Base-by-base conservation (phyloP, 257 asterid species). In the Fraxinus excelsior region DNA sequence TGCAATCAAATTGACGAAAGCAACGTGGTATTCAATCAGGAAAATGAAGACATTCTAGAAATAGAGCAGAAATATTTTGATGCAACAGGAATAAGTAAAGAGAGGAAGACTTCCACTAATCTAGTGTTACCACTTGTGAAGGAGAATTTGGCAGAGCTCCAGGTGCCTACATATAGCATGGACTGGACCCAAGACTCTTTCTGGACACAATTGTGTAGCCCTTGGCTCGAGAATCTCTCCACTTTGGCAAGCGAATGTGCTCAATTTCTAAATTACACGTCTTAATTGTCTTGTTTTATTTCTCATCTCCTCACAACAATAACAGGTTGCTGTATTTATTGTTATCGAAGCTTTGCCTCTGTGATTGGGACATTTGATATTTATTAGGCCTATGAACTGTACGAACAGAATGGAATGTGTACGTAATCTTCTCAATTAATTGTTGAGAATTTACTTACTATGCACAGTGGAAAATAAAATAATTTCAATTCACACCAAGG, bases 101-200 rank as follows among this genome's bases (percentile, higher is more conserved):
- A 34, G 10, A 74, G 69, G 21, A 76, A 77, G 71, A 46, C 5
- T 14, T 73, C 79, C 28, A 73, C 74, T 8, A 80, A 75, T 62
- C 56, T 80, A 7, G 68, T 74, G 4, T 71, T 88, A 40, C 82
- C 83, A 14, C n/a, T 13, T 21, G 91, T 82, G 25, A 56, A 70
- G 34, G 82, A 29, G 34, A 80, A 28, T 26, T 26, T 87, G 74
- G 77, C 70, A n/a, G 90, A 91, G 58, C 87, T 91, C 18, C 90
- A 89, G 77, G 74, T 87, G 72, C 89, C 94, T 7, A 86, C 75
- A 72, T 31, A 75, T 69, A 77, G 49, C 76, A 76, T 75, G 83
- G 92, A 89, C 21, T 89, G 91, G 89, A 84, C 82, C 0, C 92
- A 89, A 62, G 96, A 87, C 44, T 83, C 96, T 7, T 75, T 89